These are phyloP conservation scores for Hibiscus syriacus DNA, from an alignment of 345 rosid genomes.

Conservation along the genomic window DNA sequence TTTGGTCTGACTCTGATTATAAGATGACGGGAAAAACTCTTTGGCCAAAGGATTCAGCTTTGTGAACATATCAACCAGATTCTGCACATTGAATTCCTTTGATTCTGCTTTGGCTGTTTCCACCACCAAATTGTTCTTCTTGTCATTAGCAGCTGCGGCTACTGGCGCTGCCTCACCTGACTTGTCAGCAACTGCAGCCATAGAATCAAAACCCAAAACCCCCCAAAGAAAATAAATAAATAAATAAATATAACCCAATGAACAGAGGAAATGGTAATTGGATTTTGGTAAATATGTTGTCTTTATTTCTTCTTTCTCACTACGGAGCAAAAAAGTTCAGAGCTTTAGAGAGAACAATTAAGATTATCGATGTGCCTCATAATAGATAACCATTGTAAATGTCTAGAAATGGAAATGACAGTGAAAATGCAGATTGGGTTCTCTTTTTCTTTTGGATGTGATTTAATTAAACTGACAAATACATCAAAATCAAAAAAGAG, in stretches of 20 bases:
- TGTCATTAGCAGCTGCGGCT: constrained; percentile 22
- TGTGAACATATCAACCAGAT: constrained; percentile 72
- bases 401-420: not conserved
- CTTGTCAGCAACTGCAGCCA: constrained; percentile 70
- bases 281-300: not conserved
- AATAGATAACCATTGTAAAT: constrained; percentile 6
- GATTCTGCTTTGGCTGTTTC: constrained; percentile 28
- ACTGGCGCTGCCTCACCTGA: constrained; percentile 29
- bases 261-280: not conserved
- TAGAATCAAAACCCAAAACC: constrained; percentile 23
- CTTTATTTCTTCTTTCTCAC: not conserved
- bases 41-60: constrained; percentile 80
- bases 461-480: no score
- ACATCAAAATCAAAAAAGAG: not conserved
- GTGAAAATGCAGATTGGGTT: no score
- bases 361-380: not conserved
- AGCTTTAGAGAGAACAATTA: not conserved
- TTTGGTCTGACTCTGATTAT: constrained; percentile 21
- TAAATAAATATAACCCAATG: no score
- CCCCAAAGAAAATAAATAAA: not conserved
- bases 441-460: not conserved
- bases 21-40: constrained; percentile 69
- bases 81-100: constrained; percentile 51
- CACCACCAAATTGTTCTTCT: constrained; percentile 1
- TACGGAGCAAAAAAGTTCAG: not conserved